phyloP scores from a whole-genome alignment of 306 rosid genomes.

The Benincasa hispida region DNA sequence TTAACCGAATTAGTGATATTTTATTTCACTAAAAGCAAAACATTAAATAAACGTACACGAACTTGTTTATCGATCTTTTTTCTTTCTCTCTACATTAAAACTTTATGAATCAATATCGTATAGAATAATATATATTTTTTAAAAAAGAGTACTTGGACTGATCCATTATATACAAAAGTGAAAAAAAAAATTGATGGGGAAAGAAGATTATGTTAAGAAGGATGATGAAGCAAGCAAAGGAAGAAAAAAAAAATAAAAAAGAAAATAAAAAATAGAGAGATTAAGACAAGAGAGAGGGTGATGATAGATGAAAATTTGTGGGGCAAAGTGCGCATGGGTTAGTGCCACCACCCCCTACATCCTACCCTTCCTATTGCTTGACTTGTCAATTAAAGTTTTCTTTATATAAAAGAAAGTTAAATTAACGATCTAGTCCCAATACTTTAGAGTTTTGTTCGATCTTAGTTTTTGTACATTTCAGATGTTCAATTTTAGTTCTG shows the following conservation, averaged over 20 bases:
- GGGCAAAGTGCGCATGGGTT: constrained; percentile 36
- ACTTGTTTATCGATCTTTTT: neutral
- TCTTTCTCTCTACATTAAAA: neutral
- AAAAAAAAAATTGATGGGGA: neutral
- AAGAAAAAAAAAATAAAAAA: neutral
- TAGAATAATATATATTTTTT: neutral
- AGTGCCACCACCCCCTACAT: constrained; percentile 32
- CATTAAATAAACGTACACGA: neutral
- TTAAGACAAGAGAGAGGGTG: constrained; percentile 20
- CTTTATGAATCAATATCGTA: neutral
- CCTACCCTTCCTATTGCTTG: constrained; percentile 21
- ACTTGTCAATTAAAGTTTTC: constrained; percentile 24
- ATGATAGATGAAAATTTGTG: constrained; percentile 31
- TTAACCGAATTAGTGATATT: neutral
- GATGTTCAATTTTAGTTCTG: too few relatives aligned
- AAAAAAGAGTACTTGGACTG: neutral
- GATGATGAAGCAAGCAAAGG: neutral
- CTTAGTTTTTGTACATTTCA: too few relatives aligned
- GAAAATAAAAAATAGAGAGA: constrained; percentile 10
- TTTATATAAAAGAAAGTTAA: neutral
- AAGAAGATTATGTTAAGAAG: neutral
- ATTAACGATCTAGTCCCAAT: too few relatives aligned
- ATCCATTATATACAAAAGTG: constrained; percentile 1
- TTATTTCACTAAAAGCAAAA: neutral
- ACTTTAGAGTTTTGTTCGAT: too few relatives aligned